Conservation (phyloP, 2,329 filamentous ascomycete species). For the Colletotrichum chrysophilum region DNA sequence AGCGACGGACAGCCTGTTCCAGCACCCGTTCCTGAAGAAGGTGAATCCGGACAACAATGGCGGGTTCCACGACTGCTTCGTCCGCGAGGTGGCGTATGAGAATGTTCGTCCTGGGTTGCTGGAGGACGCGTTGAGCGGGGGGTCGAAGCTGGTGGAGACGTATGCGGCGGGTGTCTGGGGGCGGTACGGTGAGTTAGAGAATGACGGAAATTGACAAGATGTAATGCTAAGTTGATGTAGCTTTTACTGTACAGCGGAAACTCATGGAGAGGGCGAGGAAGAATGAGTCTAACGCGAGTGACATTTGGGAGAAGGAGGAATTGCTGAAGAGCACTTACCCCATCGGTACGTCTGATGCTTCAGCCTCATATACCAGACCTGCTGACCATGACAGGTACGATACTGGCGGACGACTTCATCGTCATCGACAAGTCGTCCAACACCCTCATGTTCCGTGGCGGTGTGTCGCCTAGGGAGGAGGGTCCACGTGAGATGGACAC, state of each 20-base stretch:
- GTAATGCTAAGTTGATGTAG: not conserved
- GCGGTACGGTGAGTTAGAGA: conserved; percentile 6
- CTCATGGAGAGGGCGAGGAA: conserved; percentile 5
- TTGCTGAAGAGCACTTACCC: not conserved
- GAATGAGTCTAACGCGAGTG: not conserved
- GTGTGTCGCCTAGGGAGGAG: not conserved
- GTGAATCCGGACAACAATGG: not conserved
- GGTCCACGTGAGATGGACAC: conserved; percentile 8
- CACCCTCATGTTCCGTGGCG: conserved; percentile 3
- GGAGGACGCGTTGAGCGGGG: conserved; percentile 6
- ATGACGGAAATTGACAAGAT: not conserved
- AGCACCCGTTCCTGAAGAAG: not conserved
- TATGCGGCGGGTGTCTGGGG: conserved; percentile 19
- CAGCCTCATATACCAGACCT: not conserved
- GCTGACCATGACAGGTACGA: not conserved
- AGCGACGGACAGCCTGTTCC: not conserved
- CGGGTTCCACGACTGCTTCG: conserved; percentile 5
- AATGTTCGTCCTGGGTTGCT: conserved; percentile 12
- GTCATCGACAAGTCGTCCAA: conserved; percentile 6
- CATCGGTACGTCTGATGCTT: not conserved
- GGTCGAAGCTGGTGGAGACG: conserved; percentile 9
- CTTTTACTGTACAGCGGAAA: not conserved
- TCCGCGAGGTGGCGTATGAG: not conserved
- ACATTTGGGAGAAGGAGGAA: conserved; percentile 5
- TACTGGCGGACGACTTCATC: conserved; percentile 22